Evolutionary conservation across 176 grass and related monocot species (phyloP), one percentile per base, ranked within the genome.

Genomic region (Aegilops umbellulata): DNA sequence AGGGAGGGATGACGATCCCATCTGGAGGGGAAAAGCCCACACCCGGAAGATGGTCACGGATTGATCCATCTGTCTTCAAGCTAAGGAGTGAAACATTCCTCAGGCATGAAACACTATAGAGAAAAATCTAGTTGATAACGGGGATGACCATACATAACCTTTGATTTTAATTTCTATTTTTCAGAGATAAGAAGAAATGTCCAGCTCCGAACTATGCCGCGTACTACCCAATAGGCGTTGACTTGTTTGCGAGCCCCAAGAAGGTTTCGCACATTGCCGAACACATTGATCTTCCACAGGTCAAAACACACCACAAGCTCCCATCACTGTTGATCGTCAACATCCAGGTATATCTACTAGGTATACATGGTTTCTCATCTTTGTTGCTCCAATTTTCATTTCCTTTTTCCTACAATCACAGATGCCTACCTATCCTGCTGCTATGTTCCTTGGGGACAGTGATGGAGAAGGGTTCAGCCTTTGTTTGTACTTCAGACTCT

Each of bases 381-480:
- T 17, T 41, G 42, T 69, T 9, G 17, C 30, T 44, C 24, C 16
- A 39, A 75, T 34, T 8, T 74, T 82, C 23, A 46, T 55, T 47
- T 60, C 85, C 51, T 85, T 6, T 36, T 85, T 68, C 64, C 3
- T 11, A 24, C 20, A 78, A 92, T 80, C 41, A 29, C 82, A 98
- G 97, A 87, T 96, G 75, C 97, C 97, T 84, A 91, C 97, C 63
- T 98, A 98, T 82, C 97, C 97, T 57, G 88, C 97, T 86, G 86
- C 94, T 29, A 95, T 98, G 92, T 98, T 98, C 87, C 92, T 98
- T 0, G 88, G 97, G 1, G 94, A 98, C 73, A 96, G 92, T 31
- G 90, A 98, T 30, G 94, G 97, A 9, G 92, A 98, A 81, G 94
- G 97, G 32, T 83, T 94, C 80, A 98, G 92, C 86, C 97, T 98